Evolutionary conservation across 805 yeast genomes (phyloP).

Genomic region (Clavispora carvajalis): DNA sequence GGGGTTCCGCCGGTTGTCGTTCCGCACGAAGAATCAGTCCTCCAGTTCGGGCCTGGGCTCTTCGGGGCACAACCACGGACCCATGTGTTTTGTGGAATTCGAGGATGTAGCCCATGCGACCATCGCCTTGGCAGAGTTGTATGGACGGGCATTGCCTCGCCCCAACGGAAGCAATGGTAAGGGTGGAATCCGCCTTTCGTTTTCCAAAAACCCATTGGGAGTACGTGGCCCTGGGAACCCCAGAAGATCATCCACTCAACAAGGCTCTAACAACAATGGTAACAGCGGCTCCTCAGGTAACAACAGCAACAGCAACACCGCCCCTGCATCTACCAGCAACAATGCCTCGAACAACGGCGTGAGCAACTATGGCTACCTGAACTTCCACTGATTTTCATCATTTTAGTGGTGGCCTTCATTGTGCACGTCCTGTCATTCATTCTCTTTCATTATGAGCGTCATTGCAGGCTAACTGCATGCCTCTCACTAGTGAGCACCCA

Average conservation of each 20-base stretch:
- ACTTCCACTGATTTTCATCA: constrained; percentile 18
- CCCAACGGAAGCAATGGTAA: constrained; percentile 64
- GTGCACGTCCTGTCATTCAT: constrained; percentile 3
- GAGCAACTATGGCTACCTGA: constrained; percentile 35
- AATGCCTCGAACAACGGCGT: constrained; percentile 16
- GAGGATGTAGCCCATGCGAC: constrained; percentile 95
- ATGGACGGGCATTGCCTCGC: constrained; percentile 87
- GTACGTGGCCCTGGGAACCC: constrained; percentile 70
- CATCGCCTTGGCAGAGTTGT: constrained; percentile 85
- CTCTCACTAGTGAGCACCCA: too few relatives aligned
- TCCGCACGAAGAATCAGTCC: constrained; percentile 63
- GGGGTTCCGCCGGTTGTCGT: constrained; percentile 89
- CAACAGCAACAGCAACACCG: constrained; percentile 56
- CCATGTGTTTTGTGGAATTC: constrained; percentile 99
- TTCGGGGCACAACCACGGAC: constrained; percentile 63
- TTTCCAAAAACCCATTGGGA: constrained; percentile 94
- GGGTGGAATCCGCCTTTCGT: constrained; percentile 92
- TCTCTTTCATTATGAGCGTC: constrained; percentile 8
- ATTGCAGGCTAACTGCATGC: neutral
- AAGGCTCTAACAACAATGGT: constrained; percentile 8
- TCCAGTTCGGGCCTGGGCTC: constrained; percentile 17
- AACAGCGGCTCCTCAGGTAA: constrained; percentile 65
- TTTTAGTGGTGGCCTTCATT: constrained; percentile 3
- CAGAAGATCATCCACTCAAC: constrained; percentile 34
- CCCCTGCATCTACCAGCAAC: constrained; percentile 33